These are phyloP conservation scores for Globisporangium camurandrum DNA, from an alignment of 352 stramenopile genomes.

Conservation along the genomic window DNA sequence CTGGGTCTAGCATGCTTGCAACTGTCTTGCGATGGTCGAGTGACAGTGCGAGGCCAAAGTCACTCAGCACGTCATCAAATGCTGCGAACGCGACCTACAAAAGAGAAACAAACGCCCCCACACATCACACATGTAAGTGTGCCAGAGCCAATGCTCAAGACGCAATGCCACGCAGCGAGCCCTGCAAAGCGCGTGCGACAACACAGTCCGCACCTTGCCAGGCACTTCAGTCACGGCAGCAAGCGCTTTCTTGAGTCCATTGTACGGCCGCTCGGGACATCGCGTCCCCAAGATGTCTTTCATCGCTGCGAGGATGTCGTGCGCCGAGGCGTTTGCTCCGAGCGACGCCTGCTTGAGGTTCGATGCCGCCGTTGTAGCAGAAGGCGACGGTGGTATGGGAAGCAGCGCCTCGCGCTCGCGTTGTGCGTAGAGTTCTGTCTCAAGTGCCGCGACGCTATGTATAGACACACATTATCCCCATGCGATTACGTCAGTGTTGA, in stretches of 20 bases:
- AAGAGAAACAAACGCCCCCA: background rate
- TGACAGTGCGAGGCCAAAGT: slow-evolving; percentile 52
- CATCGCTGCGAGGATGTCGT: slow-evolving; percentile 64
- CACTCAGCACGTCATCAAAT: slow-evolving; percentile 62
- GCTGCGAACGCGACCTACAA: slow-evolving; percentile 50
- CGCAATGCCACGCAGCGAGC: too few relatives aligned
- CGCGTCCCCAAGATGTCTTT: slow-evolving; percentile 49
- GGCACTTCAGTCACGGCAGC: slow-evolving; percentile 55
- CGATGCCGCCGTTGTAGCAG: slow-evolving; percentile 11
- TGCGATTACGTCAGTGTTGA: too few relatives aligned
- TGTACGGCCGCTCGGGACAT: slow-evolving; percentile 60
- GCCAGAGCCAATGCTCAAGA: background rate
- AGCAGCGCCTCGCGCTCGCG: too few relatives aligned
- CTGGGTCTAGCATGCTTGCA: slow-evolving; percentile 39
- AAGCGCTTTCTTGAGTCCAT: slow-evolving; percentile 75
- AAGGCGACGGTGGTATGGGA: too few relatives aligned
- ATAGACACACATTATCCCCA: too few relatives aligned
- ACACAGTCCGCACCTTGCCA: slow-evolving; percentile 36
- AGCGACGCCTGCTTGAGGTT: slow-evolving; percentile 56
- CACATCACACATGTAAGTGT: background rate
- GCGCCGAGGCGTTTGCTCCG: slow-evolving; percentile 29
- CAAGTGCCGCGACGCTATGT: background rate
- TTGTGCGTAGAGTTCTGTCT: background rate
- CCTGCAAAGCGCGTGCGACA: background rate
- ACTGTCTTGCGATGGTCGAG: slow-evolving; percentile 33